Evolutionary conservation across 2,329 filamentous ascomycete genomes (phyloP), one percentile per base, ranked within the genome.

Genomic region (Trichoderma semiorbis): DNA sequence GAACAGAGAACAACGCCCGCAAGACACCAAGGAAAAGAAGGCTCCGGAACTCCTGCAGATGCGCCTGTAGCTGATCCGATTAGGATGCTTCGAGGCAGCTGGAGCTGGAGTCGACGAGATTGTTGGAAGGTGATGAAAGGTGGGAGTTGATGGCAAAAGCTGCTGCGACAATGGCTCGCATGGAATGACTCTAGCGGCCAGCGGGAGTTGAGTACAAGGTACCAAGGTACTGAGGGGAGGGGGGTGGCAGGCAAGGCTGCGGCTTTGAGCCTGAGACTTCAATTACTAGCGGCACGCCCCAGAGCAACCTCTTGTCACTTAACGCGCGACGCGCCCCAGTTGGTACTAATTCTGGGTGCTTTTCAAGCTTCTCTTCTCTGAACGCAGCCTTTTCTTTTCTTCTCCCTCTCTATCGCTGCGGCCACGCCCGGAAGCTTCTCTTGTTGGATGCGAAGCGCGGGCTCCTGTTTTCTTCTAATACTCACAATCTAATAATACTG

Each of bases 261-360:
- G 60, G 16, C 55, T 34, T 24, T 11, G 32, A n/a, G 8, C 32
- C 28, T n/a, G 10, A 60, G 57, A 24, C 30, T 58, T 32, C 30
- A 32, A 32, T 32, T 58, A 28, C 69, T 71, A 71, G 58, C 16
- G 36, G 24, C 69, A 71, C 69, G 43, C 69, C 69, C 53, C 30
- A 18, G 26, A 47, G 62, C 36, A 61, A 50, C 55, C 67, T 28
- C 67, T 47, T 58, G 57, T 78, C 79, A 78, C 80, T 82, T 81
- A 77, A 82, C 81, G 80, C 80, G 81, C 77, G 76, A 81, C 80
- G 80, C 80, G 80, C 78, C 75, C 76, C 72, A 68, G 61, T 47
- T 53, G 12, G 30, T 32, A 43, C 55, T 32, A 57, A 64, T 26
- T 47, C 47, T 66, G 32, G 57, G 28, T 58, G 65, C 75, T 78